Percentiles rank a stretch among this genome's conserved stretches.
Evolutionary conservation across 2,329 filamentous ascomycete genomes (phyloP).

Genomic region (Diaporthe sp.): DNA sequence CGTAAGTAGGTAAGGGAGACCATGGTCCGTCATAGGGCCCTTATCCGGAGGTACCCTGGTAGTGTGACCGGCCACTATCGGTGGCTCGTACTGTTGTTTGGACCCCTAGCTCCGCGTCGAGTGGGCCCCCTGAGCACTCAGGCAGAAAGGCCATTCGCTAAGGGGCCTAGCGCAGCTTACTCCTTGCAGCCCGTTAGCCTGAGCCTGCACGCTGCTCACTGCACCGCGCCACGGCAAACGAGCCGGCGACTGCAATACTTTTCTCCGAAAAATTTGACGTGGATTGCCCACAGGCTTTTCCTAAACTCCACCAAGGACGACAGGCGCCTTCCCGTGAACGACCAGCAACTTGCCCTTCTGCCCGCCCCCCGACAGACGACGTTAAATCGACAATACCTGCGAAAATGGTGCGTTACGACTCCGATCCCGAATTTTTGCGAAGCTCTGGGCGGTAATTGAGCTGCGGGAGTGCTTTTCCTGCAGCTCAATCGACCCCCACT

Average conservation of each 20-base stretch:
- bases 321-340: slow-evolving; percentile 36
- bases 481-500: slow-evolving; percentile 9
- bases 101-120: background rate
- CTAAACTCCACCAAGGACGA: slow-evolving; percentile 38
- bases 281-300: slow-evolving; percentile 10
- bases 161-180: background rate
- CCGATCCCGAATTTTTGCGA: slow-evolving; percentile 30
- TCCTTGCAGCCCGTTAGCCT: background rate
- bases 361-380: slow-evolving; percentile 41
- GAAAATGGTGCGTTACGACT: slow-evolving; percentile 41
- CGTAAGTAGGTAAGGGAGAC: background rate
- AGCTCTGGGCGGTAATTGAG: background rate
- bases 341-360: slow-evolving; percentile 36
- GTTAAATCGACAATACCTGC: slow-evolving; percentile 40
- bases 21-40: background rate
- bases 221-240: background rate
- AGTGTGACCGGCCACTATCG: background rate
- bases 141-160: background rate
- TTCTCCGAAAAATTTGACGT: slow-evolving; percentile 20
- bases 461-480: slow-evolving; percentile 17
- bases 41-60: slow-evolving; percentile 7
- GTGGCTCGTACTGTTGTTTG: slow-evolving; percentile 3
- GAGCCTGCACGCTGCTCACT: background rate
- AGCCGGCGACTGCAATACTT: slow-evolving; percentile 17
- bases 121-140: background rate